Evolutionary conservation across 805 yeast genomes (phyloP), one percentile per base, ranked within the genome.

Genomic region (Spathaspora sp.): DNA sequence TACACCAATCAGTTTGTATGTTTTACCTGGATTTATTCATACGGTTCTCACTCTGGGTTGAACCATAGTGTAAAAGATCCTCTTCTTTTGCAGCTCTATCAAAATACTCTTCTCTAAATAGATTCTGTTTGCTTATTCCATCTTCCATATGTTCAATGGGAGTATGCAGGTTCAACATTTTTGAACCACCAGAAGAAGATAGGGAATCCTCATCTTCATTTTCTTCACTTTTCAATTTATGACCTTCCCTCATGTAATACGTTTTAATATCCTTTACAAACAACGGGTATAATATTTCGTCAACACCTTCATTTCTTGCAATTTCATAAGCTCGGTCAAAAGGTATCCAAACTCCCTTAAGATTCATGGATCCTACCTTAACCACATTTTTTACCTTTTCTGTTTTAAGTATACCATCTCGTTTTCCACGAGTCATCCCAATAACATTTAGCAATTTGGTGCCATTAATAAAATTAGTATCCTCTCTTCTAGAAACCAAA

Each of bases 301-400:
- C 71, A 10, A 72, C 60, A 0, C 76, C 76, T 55, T 71, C 75
- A 55, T 72, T 72, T 29, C 76, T 53, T 7, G 76, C 76, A 49
- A 71, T 63, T 55, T 72, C 76, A 32, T 56, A 59, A 1, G 76
- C 76, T 43, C 75, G 57, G 3, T 67, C 72, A 52, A 70, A 66
- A 0, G 76, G 76, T 16, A 72, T 63, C 77, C 77, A 72, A 1
- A 72, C 73, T 7, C 77, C 77, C 50, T 72, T 72, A 48, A 72
- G 57, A 49, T 68, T 67, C 76, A 72, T 72, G 3, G 73, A 59
- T 0, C 77, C 77, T 6, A 64, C 64, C 55, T 69, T 68, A 12
- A 68, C 65, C 5, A 71, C 73, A 17, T 45, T 54, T 43, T 67
- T 61, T 5, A 52, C 53, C 49, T 63, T 68, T 50, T 72, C 77